These are phyloP conservation scores for Euphorbia corollata DNA, from an alignment of 441 rosid species.

Conservation along the genomic window DNA sequence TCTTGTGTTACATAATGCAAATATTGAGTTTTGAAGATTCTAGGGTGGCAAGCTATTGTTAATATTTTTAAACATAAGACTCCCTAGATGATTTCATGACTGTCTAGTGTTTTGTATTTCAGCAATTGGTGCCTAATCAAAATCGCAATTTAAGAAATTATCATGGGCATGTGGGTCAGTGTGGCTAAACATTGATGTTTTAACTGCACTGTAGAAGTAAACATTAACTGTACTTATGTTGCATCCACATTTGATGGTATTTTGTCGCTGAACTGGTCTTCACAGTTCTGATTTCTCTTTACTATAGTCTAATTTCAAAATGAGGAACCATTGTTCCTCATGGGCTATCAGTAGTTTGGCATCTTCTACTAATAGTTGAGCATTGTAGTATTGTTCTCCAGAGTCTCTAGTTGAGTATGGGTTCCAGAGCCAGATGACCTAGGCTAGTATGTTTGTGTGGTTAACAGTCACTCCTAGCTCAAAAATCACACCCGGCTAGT, in stretches of 20 bases:
- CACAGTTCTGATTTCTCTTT: not conserved
- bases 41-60: not conserved
- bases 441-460: not conserved
- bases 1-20: slow-evolving; percentile 1
- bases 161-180: not conserved
- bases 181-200: not conserved
- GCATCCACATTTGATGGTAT: not conserved
- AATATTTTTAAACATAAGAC: not conserved
- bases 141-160: too few species aligned
- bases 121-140: not conserved
- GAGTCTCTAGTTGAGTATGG: not conserved
- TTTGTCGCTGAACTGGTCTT: not conserved
- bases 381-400: not conserved
- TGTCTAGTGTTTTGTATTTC: not conserved
- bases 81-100: not conserved
- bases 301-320: not conserved
- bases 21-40: slow-evolving; percentile 4
- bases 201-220: not conserved
- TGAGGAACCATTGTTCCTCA: not conserved
- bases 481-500: not conserved
- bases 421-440: not conserved
- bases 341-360: not conserved
- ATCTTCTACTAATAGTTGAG: not conserved
- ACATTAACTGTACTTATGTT: not conserved
- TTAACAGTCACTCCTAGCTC: not conserved